Base-by-base conservation (phyloP, 1,284 basidiomycete species). In the Ceratobasidium sp. region DNA sequence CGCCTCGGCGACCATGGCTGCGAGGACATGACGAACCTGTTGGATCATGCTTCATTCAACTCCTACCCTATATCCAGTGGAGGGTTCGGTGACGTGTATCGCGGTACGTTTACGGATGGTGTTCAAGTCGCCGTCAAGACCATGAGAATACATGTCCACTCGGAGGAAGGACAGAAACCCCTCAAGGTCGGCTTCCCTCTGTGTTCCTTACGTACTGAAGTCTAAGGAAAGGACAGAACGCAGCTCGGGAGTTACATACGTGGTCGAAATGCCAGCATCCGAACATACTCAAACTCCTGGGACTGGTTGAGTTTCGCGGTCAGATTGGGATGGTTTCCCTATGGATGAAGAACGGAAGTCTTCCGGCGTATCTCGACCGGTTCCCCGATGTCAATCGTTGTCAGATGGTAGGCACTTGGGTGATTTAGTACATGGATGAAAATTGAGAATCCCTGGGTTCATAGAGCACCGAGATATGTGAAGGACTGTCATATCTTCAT, bases 181-280 rank as follows among this genome's bases (percentile, higher is more conserved):
- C 13, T 52, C 5, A 66, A 66, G 32, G 63, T 54, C 11, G 46
- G 64, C 13, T 11, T 26, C 11, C 13, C 26, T 30, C 1, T n/a
- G n/a, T 26, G 16, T 35, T 1, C 26, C 6, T 8, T 64, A 18
- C 18, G 28, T 16, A 7, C 2, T 38, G 13, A 9, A 2, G 21
- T 32, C 41, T 13, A 54, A 26, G 3, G 9, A 23, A 9, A 14
- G 0, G 2, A 26, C 9, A 52, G 63, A n/a, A 54, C 23, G 32
- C 49, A 7, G 63, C 44, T 4, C n/a, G 21, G 7, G 63, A 66
- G 30, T 14, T 66, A 18, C 47, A 66, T 54, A 43, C 32, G 8
- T 66, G 49, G 63, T 66, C 63, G 5, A 38, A 41, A 49, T 66
- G 63, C n/a, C 49, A 26, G 21, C 49, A 66, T 43, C 32, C n/a